phyloP scores from a whole-genome alignment of 2,329 filamentous ascomycete species.

The Huntiella moniliformis region DNA sequence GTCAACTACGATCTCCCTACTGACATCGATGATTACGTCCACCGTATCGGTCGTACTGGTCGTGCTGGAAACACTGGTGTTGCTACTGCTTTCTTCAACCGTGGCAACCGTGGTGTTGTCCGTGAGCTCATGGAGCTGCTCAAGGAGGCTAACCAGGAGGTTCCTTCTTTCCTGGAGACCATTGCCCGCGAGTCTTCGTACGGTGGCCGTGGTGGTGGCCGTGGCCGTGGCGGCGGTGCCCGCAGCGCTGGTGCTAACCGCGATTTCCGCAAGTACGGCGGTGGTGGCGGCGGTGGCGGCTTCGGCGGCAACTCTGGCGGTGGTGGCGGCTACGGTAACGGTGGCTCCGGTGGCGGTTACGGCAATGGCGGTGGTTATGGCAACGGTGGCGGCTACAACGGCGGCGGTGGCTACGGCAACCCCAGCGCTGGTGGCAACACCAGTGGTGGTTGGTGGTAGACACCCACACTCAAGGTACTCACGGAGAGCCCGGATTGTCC shows the following conservation, averaged over 20 bases:
- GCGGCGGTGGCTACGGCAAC: slow-evolving; percentile 39
- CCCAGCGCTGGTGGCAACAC: slow-evolving; percentile 44
- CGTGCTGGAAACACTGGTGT: slow-evolving; percentile 98
- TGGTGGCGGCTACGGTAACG: slow-evolving; percentile 22
- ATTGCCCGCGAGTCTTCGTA: slow-evolving; percentile 89
- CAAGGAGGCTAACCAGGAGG: slow-evolving; percentile 96
- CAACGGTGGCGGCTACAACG: slow-evolving; percentile 25
- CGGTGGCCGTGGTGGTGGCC: slow-evolving; percentile 45
- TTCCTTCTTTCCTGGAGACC: slow-evolving; percentile 85
- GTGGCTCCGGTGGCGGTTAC: slow-evolving; percentile 23
- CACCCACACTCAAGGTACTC: background rate
- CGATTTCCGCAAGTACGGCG: slow-evolving; percentile 72
- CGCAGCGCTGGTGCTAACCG: slow-evolving; percentile 51
- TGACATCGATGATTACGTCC: slow-evolving; percentile 96
- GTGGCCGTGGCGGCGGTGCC: slow-evolving; percentile 45
- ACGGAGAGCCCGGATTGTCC: too few species aligned
- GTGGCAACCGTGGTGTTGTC: slow-evolving; percentile 93
- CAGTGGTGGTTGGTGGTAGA: slow-evolving; percentile 62
- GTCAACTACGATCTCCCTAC: slow-evolving; percentile 99
- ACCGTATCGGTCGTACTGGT: slow-evolving; percentile 98
- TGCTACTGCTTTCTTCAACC: slow-evolving; percentile 98
- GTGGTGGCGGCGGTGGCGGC: slow-evolving; percentile 27
- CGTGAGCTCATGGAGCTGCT: slow-evolving; percentile 92
- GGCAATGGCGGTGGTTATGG: slow-evolving; percentile 21
- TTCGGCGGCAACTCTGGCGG: slow-evolving; percentile 27